A percentile compares a stretch with the other conserved stretches of the same genome.
Evolutionary conservation across 768 basidiomycete genomes (phyloP).

Genomic region (Pisolithus marmoratus): DNA sequence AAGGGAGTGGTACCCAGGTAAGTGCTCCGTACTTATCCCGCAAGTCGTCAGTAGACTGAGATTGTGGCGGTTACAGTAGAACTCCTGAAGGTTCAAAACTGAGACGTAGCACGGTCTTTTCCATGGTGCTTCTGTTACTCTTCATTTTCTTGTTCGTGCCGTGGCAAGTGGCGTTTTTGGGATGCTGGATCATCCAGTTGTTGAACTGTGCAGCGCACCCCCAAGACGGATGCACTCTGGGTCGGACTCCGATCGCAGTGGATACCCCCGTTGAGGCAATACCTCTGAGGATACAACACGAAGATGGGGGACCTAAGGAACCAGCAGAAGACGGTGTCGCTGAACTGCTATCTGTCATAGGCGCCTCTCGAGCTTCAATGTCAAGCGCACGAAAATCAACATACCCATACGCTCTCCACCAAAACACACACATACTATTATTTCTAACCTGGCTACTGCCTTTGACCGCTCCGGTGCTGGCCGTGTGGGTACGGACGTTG

Average conservation of each 20-base stretch:
- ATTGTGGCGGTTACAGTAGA: conserved; percentile 4
- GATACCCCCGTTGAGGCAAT: conserved; percentile 21
- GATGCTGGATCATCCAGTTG: conserved; percentile 76
- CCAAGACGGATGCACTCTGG: conserved; percentile 11
- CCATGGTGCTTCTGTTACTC: conserved; percentile 54
- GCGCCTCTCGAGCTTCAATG: neutral
- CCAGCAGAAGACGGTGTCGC: neutral
- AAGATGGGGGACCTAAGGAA: neutral
- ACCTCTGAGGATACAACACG: conserved; percentile 9
- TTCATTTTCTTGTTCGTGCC: conserved; percentile 78
- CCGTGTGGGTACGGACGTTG: conserved; percentile 87
- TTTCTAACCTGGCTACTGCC: conserved; percentile 82
- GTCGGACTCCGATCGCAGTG: conserved; percentile 21
- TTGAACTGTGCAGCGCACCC: conserved; percentile 47
- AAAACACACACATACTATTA: conserved; percentile 59
- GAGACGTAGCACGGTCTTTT: conserved; percentile 46
- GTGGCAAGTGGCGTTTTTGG: conserved; percentile 87
- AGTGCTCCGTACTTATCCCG: neutral
- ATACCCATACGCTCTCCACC: conserved; percentile 10
- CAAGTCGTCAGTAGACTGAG: neutral
- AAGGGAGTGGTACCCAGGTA: conserved; percentile 13
- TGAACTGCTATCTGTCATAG: neutral
- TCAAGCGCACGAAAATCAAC: neutral
- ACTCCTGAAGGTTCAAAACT: conserved; percentile 32
- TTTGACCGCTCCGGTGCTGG: conserved; percentile 67